Evolutionary conservation across 495 filamentous ascomycete genomes (phyloP), one percentile per base, ranked within the genome.

Genomic region (Hypomontagnella monticulosa): DNA sequence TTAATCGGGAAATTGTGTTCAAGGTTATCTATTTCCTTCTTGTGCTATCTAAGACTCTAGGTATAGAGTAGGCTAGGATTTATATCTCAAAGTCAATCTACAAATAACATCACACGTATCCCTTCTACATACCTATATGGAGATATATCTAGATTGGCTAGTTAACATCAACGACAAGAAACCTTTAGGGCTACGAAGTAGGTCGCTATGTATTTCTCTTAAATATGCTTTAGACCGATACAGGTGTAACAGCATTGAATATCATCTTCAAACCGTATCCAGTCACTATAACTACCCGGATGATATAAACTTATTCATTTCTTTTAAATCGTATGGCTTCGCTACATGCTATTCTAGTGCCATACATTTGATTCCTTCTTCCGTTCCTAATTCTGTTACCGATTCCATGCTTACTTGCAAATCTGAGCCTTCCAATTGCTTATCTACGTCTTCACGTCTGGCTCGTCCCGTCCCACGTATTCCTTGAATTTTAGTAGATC

Each of bases 401-500:
- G 23, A 15, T 51, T 16, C 20, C 27, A 27, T 42, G 41, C 11
- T 10, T 42, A n/a, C 38, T 9, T 27, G 23, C 23, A 27, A 14
- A 33, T 10, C 12, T 4, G 4, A 9, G 6, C 16, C 14, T 40
- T 34, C 11, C 20, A 7, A 16, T 15, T 19, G 11, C 15, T 16
- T 19, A 19, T 30, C 80, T 88, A 97, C 44, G 93, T 97, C 87
- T 91, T 94, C 37, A 97, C 94, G 83, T 96, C 91, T 30, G 95
- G 95, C 80, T 97, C 90, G 64, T 91, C 91, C 43, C 93, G 87
- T 63, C 92, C 93, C 67, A 97, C 85, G 71, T 87, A 91, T 77
- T 96, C 89, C 82, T 97, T 87, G 78, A 99, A 90, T 80, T 90
- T 90, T 73, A 99, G 81, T 49, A 99, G 82, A 33, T 88, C 85